phyloP scores from a whole-genome alignment of 257 asterid genomes.

The Catharanthus roseus region DNA sequence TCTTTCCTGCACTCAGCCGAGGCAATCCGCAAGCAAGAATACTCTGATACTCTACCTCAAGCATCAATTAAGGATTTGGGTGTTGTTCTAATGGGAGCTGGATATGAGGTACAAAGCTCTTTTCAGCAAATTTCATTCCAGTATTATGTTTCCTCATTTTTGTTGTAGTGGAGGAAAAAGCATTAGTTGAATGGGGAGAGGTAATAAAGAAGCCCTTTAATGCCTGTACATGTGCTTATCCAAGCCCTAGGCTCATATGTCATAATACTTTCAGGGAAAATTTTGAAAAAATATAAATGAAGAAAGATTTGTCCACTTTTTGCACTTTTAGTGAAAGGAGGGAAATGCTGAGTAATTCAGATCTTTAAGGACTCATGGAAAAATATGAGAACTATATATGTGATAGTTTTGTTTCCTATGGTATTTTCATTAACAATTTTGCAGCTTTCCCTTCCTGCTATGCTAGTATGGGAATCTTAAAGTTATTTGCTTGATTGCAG shows the following conservation, averaged over 20 bases:
- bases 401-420: not conserved
- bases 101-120: constrained; percentile 63
- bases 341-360: not conserved
- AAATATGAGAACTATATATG: not conserved
- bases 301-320: too few species aligned
- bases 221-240: too few species aligned
- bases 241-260: too few species aligned
- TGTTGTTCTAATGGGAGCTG: constrained; percentile 64
- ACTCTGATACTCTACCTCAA: constrained; percentile 55
- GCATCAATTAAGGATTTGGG: constrained; percentile 76
- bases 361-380: not conserved
- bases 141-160: not conserved
- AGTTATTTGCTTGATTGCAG: not conserved
- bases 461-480: not conserved
- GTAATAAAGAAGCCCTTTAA: not conserved
- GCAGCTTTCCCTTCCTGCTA: not conserved
- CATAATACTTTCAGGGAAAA: too few species aligned
- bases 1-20: constrained; percentile 68
- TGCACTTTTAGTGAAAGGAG: too few species aligned
- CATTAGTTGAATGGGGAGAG: not conserved
- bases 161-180: not conserved
- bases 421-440: not conserved
- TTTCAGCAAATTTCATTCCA: not conserved
- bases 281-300: too few species aligned
- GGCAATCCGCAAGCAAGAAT: constrained; percentile 63